Evolutionary conservation across 495 filamentous ascomycete species (phyloP).

Genomic region (Lophiotrema nucula): DNA sequence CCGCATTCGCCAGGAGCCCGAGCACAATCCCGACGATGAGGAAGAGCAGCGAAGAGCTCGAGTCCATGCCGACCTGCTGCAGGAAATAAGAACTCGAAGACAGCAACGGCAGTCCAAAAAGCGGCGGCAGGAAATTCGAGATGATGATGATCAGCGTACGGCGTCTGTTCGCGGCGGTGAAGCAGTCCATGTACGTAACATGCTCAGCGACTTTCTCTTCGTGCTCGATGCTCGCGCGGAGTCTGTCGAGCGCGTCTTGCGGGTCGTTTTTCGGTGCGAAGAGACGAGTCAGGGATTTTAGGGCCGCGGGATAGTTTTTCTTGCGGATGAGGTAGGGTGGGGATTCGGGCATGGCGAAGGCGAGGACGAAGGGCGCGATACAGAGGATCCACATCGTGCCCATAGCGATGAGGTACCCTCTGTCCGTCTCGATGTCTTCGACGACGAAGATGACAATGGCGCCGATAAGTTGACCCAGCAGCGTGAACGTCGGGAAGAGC

Average conservation of each 20-base stretch:
- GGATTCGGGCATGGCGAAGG: constrained; percentile 14
- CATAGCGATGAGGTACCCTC: constrained; percentile 17
- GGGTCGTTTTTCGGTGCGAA: constrained; percentile 13
- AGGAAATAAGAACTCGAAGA: constrained; percentile 17
- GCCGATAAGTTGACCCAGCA: constrained; percentile 18
- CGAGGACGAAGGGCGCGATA: constrained; percentile 1
- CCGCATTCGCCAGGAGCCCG: constrained; percentile 9
- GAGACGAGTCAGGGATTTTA: constrained; percentile 10
- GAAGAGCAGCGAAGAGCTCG: constrained; percentile 6
- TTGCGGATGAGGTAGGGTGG: constrained; percentile 14
- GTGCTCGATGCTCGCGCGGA: constrained; percentile 4
- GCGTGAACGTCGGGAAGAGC: constrained; percentile 16
- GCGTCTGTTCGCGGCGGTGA: constrained; percentile 11
- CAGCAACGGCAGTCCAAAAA: constrained; percentile 18
- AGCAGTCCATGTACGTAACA: constrained; percentile 18
- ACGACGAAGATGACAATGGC: constrained; percentile 7
- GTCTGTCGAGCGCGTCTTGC: background rate
- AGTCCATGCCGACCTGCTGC: constrained; percentile 5
- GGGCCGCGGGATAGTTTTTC: constrained; percentile 3
- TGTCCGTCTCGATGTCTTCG: background rate
- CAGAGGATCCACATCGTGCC: constrained; percentile 7
- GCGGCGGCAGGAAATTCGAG: constrained; percentile 5
- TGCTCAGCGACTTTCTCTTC: constrained; percentile 7
- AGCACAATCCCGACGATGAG: constrained; percentile 15
- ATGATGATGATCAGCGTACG: constrained; percentile 16